A percentile compares a stretch with the other conserved stretches of the same genome.
phyloP scores from a whole-genome alignment of 1,284 basidiomycete species.

The Ustilago shanxiensis region DNA sequence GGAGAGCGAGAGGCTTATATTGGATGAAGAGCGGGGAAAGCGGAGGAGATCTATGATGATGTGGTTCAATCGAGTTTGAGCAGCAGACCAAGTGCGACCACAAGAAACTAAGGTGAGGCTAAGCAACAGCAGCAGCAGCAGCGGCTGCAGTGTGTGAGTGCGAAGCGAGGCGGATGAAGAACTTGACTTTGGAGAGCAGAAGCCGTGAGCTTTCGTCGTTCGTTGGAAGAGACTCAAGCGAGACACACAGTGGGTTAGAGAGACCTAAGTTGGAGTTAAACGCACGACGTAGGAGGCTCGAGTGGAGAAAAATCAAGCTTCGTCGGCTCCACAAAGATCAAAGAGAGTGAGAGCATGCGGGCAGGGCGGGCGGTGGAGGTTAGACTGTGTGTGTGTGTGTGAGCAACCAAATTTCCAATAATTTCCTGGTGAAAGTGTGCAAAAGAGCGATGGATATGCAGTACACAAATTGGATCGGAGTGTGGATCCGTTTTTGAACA shows the following conservation, averaged over 20 bases:
- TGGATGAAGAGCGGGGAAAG: slow-evolving; percentile 30
- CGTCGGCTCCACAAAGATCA: slow-evolving; percentile 12
- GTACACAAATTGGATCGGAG: background rate
- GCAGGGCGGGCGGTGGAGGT: slow-evolving; percentile 15
- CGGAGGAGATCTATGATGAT: background rate
- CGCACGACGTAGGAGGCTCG: slow-evolving; percentile 4
- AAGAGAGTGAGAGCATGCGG: background rate
- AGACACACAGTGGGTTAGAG: background rate
- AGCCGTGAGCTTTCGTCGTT: no score
- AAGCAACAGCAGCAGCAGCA: background rate
- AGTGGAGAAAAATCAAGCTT: slow-evolving; percentile 10
- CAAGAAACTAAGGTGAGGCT: background rate
- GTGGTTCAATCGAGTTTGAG: background rate
- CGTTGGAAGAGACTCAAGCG: slow-evolving; percentile 8
- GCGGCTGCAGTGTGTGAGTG: background rate
- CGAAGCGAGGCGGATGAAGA: background rate
- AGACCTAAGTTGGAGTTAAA: slow-evolving; percentile 4
- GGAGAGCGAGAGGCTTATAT: slow-evolving; percentile 12
- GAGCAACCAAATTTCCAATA: background rate
- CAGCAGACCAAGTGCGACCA: background rate
- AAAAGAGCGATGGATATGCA: background rate
- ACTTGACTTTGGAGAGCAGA: no score
- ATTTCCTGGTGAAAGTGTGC: slow-evolving; percentile 17
- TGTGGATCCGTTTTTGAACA: background rate
- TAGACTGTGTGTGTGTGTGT: background rate